phyloP scores from a whole-genome alignment of 2,329 filamentous ascomycete species.

The Fusarium chaquense region DNA sequence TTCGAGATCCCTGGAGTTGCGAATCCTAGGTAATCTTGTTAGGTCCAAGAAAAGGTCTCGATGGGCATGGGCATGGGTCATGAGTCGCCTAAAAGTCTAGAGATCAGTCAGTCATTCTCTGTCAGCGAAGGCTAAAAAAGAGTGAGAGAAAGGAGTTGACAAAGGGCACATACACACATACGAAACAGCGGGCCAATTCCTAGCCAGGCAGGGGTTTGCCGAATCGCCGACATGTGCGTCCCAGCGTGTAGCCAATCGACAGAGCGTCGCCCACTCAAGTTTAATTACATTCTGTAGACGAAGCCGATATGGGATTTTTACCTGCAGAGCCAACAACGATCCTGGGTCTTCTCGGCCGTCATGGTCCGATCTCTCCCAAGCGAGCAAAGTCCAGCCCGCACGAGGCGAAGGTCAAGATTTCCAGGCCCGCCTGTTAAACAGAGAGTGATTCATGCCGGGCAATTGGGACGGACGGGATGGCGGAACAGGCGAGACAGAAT shows the following conservation, averaged over 20 bases:
- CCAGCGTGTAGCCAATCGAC: conserved; percentile 39
- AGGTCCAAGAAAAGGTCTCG: conserved; percentile 17
- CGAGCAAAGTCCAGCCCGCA: conserved; percentile 4
- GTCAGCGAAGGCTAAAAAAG: conserved; percentile 5
- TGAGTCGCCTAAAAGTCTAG: conserved; percentile 28
- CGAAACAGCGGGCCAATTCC: conserved; percentile 11
- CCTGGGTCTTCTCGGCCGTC: conserved; percentile 20
- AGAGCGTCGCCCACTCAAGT: conserved; percentile 35
- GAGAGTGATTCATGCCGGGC: background rate
- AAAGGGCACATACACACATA: conserved; percentile 11
- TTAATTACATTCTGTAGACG: conserved; percentile 44
- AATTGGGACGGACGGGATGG: conserved; percentile 20
- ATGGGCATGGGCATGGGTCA: conserved; percentile 22
- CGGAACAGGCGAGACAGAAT: conserved; percentile 25
- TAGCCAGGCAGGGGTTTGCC: conserved; percentile 35
- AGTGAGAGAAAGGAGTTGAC: conserved; percentile 16
- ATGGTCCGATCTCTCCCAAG: conserved; percentile 34
- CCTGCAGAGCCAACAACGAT: conserved; percentile 7
- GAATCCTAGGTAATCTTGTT: conserved; percentile 31
- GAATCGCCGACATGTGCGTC: conserved; percentile 25
- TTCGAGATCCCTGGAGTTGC: conserved; percentile 19
- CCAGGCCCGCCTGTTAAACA: conserved; percentile 5
- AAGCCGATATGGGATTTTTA: conserved; percentile 19
- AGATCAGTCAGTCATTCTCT: conserved; percentile 18
- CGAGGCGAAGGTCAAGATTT: conserved; percentile 1